These are phyloP conservation scores for Quillaja saponaria DNA, from an alignment of 306 rosid species.

Conservation along the genomic window DNA sequence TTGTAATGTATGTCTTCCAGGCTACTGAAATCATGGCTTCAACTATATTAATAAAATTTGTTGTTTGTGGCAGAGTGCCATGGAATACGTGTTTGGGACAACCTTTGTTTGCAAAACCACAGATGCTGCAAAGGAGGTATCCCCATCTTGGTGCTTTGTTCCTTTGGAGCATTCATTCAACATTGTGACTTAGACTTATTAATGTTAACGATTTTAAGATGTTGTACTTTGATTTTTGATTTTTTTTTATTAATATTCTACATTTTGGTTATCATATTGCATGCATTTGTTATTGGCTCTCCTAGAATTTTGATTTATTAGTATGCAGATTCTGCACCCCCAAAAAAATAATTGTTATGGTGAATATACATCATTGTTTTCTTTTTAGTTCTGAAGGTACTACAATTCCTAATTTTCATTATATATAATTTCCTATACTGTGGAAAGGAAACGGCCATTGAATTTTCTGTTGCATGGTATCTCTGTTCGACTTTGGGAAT, in stretches of 20 bases:
- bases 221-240: background rate
- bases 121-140: slow-evolving; percentile 94
- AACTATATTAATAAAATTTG: slow-evolving; percentile 15
- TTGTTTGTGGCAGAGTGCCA: slow-evolving; percentile 63
- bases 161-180: slow-evolving; percentile 7
- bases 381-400: background rate
- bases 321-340: too few species aligned
- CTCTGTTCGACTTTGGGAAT: slow-evolving; percentile 8
- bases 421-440: slow-evolving; percentile 12
- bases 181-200: slow-evolving; percentile 18
- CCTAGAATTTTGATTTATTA: too few species aligned
- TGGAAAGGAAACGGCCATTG: background rate
- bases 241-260: too few species aligned
- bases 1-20: slow-evolving; percentile 7
- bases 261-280: too few species aligned
- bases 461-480: background rate
- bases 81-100: slow-evolving; percentile 94
- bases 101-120: slow-evolving; percentile 85
- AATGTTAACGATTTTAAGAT: slow-evolving; percentile 16
- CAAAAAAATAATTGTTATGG: too few species aligned
- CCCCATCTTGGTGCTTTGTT: slow-evolving; percentile 17
- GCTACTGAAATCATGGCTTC: slow-evolving; percentile 13
- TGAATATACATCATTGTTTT: background rate
- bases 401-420: background rate
- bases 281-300: too few species aligned